Evolutionary conservation across 345 rosid genomes (phyloP).

Genomic region (Citrus cavaleriei): DNA sequence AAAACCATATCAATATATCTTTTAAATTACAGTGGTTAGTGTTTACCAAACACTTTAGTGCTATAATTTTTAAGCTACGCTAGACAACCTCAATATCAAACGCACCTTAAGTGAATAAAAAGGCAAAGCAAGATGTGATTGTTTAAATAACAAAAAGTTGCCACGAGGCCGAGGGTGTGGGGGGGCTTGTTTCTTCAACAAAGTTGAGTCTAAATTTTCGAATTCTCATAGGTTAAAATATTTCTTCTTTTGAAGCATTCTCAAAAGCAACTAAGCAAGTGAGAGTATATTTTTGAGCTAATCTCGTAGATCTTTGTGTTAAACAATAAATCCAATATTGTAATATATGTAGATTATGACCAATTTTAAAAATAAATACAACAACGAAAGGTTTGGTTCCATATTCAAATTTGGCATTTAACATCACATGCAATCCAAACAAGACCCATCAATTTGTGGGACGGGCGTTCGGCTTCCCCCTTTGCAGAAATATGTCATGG

Average conservation of each 20-base stretch:
- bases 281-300: no score
- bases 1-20: rapidly evolving
- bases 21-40: rapidly evolving
- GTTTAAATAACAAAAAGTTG: background rate
- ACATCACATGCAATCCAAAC: background rate
- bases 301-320: no score
- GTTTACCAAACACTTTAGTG: rapidly evolving
- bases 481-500: background rate
- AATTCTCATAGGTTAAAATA: no score
- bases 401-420: background rate
- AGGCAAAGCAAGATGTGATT: background rate
- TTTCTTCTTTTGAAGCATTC: no score
- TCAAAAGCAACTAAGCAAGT: no score
- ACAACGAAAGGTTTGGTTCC: background rate
- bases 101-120: background rate
- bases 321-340: no score
- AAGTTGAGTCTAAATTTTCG: no score
- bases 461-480: background rate
- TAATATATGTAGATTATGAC: no score
- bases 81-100: rapidly evolving
- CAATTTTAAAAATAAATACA: no score
- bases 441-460: background rate
- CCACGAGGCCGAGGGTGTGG: no score
- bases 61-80: rapidly evolving
- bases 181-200: no score